These are phyloP conservation scores for Yamadazyma atmosphaerica DNA, from an alignment of 1,139 yeast genomes.

Conservation along the genomic window DNA sequence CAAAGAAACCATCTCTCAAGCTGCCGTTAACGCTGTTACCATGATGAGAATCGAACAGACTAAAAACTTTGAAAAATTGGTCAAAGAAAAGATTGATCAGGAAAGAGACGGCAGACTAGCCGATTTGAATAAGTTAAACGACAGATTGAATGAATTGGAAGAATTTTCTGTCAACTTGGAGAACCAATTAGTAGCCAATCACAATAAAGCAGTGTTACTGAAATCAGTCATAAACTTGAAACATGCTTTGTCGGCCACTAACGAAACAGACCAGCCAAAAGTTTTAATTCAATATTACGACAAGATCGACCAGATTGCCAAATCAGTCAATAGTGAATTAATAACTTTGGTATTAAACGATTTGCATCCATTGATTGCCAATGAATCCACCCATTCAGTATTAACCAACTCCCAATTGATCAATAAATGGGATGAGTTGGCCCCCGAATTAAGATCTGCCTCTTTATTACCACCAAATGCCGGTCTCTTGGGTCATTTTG, in stretches of 20 bases:
- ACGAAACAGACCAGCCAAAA: conserved; percentile 30
- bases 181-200: conserved; percentile 53
- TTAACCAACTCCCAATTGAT: conserved; percentile 67
- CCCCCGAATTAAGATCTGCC: conserved; percentile 86
- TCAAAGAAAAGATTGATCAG: conserved; percentile 63
- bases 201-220: conserved; percentile 57
- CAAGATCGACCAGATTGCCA: conserved; percentile 44
- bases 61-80: conserved; percentile 64
- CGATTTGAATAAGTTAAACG: conserved; percentile 59
- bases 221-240: conserved; percentile 57
- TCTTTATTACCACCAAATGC: conserved; percentile 92
- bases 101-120: conserved; percentile 85
- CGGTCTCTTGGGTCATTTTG: conserved; percentile 87
- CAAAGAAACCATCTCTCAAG: conserved; percentile 64
- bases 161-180: conserved; percentile 60
- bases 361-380: conserved; percentile 43
- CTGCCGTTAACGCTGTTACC: conserved; percentile 76
- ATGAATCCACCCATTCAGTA: conserved; percentile 58
- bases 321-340: conserved; percentile 44
- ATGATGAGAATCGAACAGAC: conserved; percentile 73
- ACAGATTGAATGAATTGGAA: conserved; percentile 60
- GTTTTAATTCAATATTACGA: conserved; percentile 46
- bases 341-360: conserved; percentile 37
- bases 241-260: conserved; percentile 37
- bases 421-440: conserved; percentile 71